Evolutionary conservation across 371 early-diverging fungal genomes (phyloP).

Genomic region (Haplosporangium sp.): DNA sequence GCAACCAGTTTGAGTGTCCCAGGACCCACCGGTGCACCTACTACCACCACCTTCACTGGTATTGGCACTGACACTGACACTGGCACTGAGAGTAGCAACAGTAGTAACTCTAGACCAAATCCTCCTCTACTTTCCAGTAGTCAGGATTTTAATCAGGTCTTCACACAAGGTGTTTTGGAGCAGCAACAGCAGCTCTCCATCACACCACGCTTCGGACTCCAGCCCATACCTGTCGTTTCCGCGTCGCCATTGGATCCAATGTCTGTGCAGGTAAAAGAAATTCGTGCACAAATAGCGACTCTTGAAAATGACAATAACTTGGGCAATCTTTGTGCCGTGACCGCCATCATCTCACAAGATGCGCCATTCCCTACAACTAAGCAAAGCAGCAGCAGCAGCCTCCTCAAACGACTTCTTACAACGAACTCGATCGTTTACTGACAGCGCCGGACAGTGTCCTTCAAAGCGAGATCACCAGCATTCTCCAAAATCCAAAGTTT

Average conservation of each 20-base stretch:
- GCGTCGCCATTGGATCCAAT: background rate
- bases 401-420: background rate
- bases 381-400: too few species aligned
- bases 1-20: background rate
- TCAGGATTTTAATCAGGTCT: background rate
- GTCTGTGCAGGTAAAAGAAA: too few species aligned
- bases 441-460: background rate
- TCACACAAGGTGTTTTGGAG: background rate
- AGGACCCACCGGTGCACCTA: background rate
- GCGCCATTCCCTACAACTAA: too few species aligned
- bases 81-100: too few species aligned
- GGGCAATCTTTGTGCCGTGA: too few species aligned
- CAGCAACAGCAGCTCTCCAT: background rate
- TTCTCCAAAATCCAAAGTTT: constrained; percentile 14
- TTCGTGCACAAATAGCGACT: too few species aligned
- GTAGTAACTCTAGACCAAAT: background rate
- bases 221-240: constrained; percentile 4
- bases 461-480: constrained; percentile 11
- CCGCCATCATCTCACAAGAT: too few species aligned
- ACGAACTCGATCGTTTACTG: constrained; percentile 6
- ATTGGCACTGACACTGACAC: too few species aligned
- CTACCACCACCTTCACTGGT: background rate
- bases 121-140: constrained; percentile 1
- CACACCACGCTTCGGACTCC: constrained; percentile 8
- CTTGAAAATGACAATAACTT: too few species aligned